Base-by-base conservation (phyloP, 2,329 filamentous ascomycete species). In the Epichloe coenophiala region DNA sequence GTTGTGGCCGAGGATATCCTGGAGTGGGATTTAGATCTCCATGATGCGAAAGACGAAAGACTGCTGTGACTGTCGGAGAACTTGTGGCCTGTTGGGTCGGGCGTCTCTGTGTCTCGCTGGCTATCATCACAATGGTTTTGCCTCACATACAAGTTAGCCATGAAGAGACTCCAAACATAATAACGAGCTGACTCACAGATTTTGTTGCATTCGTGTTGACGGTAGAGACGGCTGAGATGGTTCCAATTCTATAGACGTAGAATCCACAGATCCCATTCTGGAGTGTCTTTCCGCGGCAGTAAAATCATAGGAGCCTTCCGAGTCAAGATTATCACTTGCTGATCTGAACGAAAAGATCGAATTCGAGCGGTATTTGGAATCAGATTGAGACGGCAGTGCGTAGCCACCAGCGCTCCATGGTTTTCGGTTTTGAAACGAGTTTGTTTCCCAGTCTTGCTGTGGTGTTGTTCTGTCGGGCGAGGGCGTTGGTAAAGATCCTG, bases 1-100 rank as follows among this genome's bases (percentile, higher is more conserved):
- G 74, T 78, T 1, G 76, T 78, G 42, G 72, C 65, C 0, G 76
- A 79, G 2, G 76, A 78, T 47, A 76, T 68, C 38, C 75, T 68
- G 2, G 76, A 79, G 57, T 78, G 74, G 0, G 68, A 65, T 13
- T 65, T 62, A 1, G 73, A 75, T 1, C 66, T 69, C 3, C 74
- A 71, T 3, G 73, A 72, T 17, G 68, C 68, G 57, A 71, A 72
- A 1, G 71, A 75, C 3, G 74, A 74, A 15, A 76, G 60, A 50
- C 72, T 79, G 65, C 74, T 75, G 49, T 70, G 68, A 55, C 75
- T 78, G 56, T 73, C 70, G 1, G 75, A 77, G 50, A 63, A 53
- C 45, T 56, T 62, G 53, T 67, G 65, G 11, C 53, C 60, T 11
- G 54, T 48, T 27, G 49, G 35, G 17, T 50, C 48, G 5, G 50